Conservation (phyloP, 2,329 filamentous ascomycete genomes). For the Cladophialophora yegresii region DNA sequence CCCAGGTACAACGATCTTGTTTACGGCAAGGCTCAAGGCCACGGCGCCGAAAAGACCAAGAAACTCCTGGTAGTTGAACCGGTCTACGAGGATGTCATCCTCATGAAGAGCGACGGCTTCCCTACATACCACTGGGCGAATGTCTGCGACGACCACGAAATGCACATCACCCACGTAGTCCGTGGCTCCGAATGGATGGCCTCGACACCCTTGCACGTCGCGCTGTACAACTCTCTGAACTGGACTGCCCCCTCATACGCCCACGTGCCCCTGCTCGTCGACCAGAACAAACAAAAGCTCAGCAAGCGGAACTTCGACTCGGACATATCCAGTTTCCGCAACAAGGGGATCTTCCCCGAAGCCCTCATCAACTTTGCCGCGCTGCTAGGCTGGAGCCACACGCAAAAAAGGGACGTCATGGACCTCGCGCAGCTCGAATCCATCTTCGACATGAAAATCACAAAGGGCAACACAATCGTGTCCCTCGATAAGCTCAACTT, state of each 20-base stretch:
- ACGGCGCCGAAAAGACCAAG: slow-evolving; percentile 56
- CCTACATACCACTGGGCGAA: slow-evolving; percentile 98
- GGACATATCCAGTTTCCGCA: slow-evolving; percentile 60
- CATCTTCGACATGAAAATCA: slow-evolving; percentile 82
- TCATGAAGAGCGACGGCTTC: slow-evolving; percentile 87
- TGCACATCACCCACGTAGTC: slow-evolving; percentile 95
- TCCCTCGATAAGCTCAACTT: slow-evolving; percentile 76
- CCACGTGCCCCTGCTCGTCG: slow-evolving; percentile 75
- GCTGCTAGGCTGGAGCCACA: slow-evolving; percentile 79
- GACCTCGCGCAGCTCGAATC: slow-evolving; percentile 69
- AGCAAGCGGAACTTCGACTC: slow-evolving; percentile 80
- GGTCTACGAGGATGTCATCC: slow-evolving; percentile 77
- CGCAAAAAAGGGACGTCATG: slow-evolving; percentile 68
- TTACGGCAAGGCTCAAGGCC: slow-evolving; percentile 62
- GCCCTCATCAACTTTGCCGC: slow-evolving; percentile 78
- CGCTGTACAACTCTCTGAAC: slow-evolving; percentile 73
- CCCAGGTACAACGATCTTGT: slow-evolving; percentile 74
- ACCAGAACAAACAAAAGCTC: slow-evolving; percentile 70
- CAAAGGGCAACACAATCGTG: slow-evolving; percentile 83
- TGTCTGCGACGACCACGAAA: slow-evolving; percentile 91
- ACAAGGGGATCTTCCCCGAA: slow-evolving; percentile 63
- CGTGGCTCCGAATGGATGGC: slow-evolving; percentile 95
- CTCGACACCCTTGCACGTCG: slow-evolving; percentile 78
- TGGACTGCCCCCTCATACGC: slow-evolving; percentile 75
- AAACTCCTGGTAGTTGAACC: slow-evolving; percentile 47